Base-by-base conservation (phyloP, 2,329 filamentous ascomycete species). In the Aspergillus sergii region DNA sequence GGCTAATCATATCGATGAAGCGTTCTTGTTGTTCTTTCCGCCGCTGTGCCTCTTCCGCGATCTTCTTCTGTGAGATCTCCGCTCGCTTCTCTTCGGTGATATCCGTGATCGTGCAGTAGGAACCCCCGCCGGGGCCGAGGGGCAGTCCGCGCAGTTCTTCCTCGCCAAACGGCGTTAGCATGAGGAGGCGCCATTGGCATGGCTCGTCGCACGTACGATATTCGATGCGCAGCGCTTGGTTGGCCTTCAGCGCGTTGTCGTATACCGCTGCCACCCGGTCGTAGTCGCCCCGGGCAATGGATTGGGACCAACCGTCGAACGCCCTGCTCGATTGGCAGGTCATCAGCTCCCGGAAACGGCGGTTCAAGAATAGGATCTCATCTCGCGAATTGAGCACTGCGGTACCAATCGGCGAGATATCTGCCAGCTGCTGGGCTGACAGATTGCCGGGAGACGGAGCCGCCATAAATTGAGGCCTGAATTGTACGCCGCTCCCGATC, bases 21-120 rank as follows among this genome's bases (percentile, higher is more conserved):
- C 91, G 91, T 70, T 94, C 90, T 72, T 94, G 92, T 72, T 91
- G 88, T 28, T 87, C 83, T 76, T 95, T 95, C 64, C 93, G 83
- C 73, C 94, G 90, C 2, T 94, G 87, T 0, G 92, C 93, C 74
- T 95, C 92, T 71, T 94, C 87, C 71, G 91, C 90, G 62, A 91
- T 88, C 51, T 89, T 85, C 70, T 86, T 92, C 75, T 96, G 91
- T 39, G 93, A 88, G 54, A 89, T 88, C 76, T 96, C 92, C 1
- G 92, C 92, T 83, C 89, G 90, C 75, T 96, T 96, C 74, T 95
- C 91, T 59, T 91, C 87, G 21, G 90, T 93, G 67, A 96, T 96
- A 72, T 96, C 92, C 0, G 92, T 94, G 58, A 96, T 89, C 6
- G 74, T 73, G 59, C 70, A 71, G n/a, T 73, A 63, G 10, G 66